Conservation (phyloP, 176 grass and related monocot genomes). For the Cymbopogon citratus region DNA sequence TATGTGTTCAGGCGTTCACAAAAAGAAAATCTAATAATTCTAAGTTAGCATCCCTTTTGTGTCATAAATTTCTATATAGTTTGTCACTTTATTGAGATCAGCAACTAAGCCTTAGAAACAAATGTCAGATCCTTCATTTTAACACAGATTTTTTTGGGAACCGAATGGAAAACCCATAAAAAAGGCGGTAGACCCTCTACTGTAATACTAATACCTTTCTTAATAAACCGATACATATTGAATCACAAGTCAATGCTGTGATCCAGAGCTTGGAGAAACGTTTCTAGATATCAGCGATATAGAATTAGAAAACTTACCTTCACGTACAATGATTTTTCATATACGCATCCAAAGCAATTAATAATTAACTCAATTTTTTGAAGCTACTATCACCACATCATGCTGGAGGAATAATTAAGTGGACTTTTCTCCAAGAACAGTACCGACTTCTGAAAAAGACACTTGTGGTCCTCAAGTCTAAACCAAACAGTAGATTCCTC, state of each 20-base stretch:
- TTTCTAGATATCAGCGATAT: not conserved
- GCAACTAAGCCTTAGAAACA: not conserved
- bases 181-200: not conserved
- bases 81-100: not conserved
- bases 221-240: not conserved
- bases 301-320: not conserved
- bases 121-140: not conserved
- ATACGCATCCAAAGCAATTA: not conserved
- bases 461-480: not conserved
- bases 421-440: constrained; percentile 1
- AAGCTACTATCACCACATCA: not conserved
- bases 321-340: not conserved
- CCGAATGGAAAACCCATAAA: not conserved
- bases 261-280: not conserved
- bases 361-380: not conserved
- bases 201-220: not conserved
- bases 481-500: constrained; percentile 8
- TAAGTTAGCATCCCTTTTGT: not conserved
- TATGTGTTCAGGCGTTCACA: not conserved
- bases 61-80: not conserved
- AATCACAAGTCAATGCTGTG: not conserved
- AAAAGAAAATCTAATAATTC: not conserved
- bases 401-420: constrained; percentile 3
- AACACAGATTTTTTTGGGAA: not conserved
- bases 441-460: constrained; percentile 13